These are phyloP conservation scores for Babesia ovata DNA, from an alignment of 169 alveolate genomes.

Conservation along the genomic window DNA sequence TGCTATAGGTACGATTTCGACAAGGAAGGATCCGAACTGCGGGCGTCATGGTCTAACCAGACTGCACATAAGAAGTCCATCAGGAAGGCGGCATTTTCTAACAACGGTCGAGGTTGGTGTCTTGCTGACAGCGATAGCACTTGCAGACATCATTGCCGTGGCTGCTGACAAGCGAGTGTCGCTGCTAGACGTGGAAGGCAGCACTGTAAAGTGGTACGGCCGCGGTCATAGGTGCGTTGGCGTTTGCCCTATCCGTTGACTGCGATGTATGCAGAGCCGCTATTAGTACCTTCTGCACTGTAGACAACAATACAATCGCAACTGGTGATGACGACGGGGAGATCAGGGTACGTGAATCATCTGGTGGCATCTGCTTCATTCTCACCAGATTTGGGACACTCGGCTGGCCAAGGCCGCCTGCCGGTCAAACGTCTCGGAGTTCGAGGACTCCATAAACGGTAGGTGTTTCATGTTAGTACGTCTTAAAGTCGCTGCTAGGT, in stretches of 20 bases:
- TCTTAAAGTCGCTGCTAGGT: background rate
- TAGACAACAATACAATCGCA: constrained; percentile 39
- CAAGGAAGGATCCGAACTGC: background rate
- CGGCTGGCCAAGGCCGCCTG: constrained; percentile 27
- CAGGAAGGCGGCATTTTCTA: constrained; percentile 36
- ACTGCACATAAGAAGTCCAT: constrained; percentile 48
- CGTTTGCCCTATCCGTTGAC: background rate
- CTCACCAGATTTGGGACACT: constrained; percentile 41
- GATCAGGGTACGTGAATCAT: constrained; percentile 32
- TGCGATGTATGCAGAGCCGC: constrained; percentile 24
- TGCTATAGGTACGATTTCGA: constrained; percentile 6
- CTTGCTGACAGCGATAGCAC: background rate
- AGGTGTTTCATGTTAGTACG: background rate
- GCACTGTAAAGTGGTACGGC: constrained; percentile 52
- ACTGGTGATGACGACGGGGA: constrained; percentile 68
- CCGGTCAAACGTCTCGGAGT: constrained; percentile 29
- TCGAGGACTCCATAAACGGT: constrained; percentile 39
- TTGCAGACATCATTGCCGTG: constrained; percentile 35
- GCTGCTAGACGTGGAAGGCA: constrained; percentile 38
- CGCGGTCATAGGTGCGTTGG: constrained; percentile 48
- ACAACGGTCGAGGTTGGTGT: constrained; percentile 40
- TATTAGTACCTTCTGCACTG: constrained; percentile 29
- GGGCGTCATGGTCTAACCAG: constrained; percentile 17
- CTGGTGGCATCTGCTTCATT: background rate
- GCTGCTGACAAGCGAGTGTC: constrained; percentile 58